Base-by-base conservation (phyloP, 2,329 filamentous ascomycete species). In the Penicillium brevicompactum region DNA sequence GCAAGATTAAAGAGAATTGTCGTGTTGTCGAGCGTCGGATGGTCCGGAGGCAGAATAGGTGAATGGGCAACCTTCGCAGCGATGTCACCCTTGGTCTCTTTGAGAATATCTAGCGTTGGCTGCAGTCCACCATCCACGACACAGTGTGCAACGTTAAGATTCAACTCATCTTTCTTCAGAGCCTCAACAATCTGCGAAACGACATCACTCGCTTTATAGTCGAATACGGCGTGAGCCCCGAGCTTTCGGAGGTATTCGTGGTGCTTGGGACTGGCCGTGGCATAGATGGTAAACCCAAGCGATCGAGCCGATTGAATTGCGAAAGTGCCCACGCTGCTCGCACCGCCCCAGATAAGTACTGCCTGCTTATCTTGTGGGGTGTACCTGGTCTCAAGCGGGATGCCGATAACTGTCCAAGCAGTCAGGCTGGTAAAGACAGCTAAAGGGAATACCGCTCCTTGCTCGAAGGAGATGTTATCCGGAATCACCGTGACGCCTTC, bases 331-430 rank as follows among this genome's bases (percentile, higher is more conserved):
- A 78, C 74, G 5, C 73, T 75, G 9, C 71, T 74, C 1, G 73
- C 70, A 3, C 85, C 77, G 10, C 76, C 77, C 73, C 76, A 79
- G 32, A 79, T 65, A 34, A 79, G 55, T 13, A 78, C 63, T 1
- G 65, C 68, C 18, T 63, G 56, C 24, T 70, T 67, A 9, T 68
- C 59, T 24, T 51, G 47, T 0, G 68, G 50, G 9, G 49, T 57
- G 40, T 65, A 66, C 34, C 43, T 51, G 13, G 62, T 63, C 16
- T 67, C 57, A 18, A 57, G 56, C 10, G 63, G 55, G 7, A 73
- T 49, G 1, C 64, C 68, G 14, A 71, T 56, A 8, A 59, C 55
- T 14, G 57, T 60, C 57, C 63, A 73, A 13, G 59, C 69, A 18
- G 60, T 59, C 40, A 60, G 41, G 18, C 59, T 68, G 14, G 62